Evolutionary conservation across 2,329 filamentous ascomycete genomes (phyloP).

Genomic region (Aspergillus hiratsukae): DNA sequence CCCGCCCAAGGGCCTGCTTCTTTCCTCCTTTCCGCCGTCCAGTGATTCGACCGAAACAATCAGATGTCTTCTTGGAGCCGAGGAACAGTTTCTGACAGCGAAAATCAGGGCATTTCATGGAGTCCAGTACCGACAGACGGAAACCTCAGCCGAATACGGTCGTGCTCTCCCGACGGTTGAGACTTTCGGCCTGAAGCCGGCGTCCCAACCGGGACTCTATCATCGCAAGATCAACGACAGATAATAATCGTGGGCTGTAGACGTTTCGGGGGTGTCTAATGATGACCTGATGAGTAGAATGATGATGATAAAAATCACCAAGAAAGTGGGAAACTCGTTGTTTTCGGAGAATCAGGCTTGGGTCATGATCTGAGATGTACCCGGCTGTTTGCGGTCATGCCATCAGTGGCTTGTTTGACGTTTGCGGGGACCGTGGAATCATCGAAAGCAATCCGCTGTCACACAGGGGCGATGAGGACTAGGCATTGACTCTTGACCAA

Average conservation of each 20-base stretch:
- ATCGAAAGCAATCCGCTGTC: neutral
- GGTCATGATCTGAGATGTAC: neutral
- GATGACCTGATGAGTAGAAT: too few relatives aligned
- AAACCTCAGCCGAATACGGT: neutral
- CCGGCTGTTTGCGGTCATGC: neutral
- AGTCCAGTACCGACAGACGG: neutral
- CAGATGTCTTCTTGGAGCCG: neutral
- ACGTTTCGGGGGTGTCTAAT: neutral
- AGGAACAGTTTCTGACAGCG: too few relatives aligned
- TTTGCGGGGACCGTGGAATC: neutral
- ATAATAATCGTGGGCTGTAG: neutral
- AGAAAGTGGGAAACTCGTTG: neutral
- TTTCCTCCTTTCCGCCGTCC: neutral
- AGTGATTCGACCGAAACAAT: neutral
- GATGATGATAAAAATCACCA: neutral
- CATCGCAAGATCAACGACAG: neutral
- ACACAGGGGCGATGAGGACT: neutral
- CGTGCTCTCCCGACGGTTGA: neutral
- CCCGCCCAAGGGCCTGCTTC: too few relatives aligned
- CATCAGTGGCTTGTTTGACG: neutral
- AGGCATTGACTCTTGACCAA: neutral
- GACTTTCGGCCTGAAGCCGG: neutral
- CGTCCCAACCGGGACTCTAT: neutral
- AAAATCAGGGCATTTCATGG: too few relatives aligned
- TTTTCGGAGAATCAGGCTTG: neutral